Evolutionary conservation across 176 grass and related monocot species (phyloP).

Genomic region (Oryza longistaminata): DNA sequence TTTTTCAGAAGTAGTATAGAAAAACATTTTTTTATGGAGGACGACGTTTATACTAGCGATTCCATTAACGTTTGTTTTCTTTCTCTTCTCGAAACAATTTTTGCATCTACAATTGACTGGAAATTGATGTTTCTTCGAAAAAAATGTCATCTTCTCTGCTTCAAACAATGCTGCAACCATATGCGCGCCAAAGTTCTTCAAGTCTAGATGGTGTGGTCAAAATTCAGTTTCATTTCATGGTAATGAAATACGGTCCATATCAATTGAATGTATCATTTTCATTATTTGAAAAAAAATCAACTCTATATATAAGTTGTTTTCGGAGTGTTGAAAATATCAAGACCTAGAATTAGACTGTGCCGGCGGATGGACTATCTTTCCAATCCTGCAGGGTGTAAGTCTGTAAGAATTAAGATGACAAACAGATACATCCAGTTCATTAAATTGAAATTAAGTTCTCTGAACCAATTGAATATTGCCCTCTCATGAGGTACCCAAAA

Average conservation of each 20-base stretch:
- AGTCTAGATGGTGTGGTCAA: neutral
- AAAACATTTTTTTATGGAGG: too few species aligned
- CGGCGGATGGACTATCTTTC: neutral
- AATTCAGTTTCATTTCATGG: neutral
- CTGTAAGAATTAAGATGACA: too few species aligned
- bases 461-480: neutral
- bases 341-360: neutral
- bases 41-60: neutral
- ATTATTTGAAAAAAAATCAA: too few species aligned
- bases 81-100: neutral
- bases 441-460: neutral
- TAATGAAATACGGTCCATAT: neutral
- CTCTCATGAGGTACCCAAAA: neutral
- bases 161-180: neutral
- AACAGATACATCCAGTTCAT: too few species aligned
- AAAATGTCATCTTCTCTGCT: neutral
- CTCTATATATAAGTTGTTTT: neutral
- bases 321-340: neutral
- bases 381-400: neutral
- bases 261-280: neutral
- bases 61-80: fast-evolving
- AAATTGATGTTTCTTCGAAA: neutral
- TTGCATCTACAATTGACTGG: neutral
- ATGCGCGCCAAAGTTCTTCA: neutral
- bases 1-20: too few species aligned